A percentile compares a stretch with the other conserved stretches of the same genome.
phyloP scores from a whole-genome alignment of 495 filamentous ascomycete genomes.

The Podospora fimiseda region DNA sequence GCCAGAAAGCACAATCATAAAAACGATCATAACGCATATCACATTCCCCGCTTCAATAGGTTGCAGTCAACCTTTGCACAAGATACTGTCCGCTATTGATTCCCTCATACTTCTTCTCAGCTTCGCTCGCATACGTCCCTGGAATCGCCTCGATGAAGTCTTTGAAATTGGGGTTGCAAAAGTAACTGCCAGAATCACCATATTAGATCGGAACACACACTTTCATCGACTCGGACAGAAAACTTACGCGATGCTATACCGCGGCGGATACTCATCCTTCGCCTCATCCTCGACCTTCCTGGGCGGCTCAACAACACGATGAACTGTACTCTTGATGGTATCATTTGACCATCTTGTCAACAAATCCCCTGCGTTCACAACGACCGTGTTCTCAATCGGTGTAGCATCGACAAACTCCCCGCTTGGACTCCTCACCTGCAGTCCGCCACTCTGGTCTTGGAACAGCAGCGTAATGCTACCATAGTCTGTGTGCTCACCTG shows the following conservation, averaged over 20 bases:
- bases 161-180: constrained; percentile 87
- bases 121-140: constrained; percentile 66
- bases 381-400: constrained; percentile 75
- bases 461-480: constrained; percentile 85
- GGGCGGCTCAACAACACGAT: constrained; percentile 85
- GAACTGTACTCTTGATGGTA: constrained; percentile 78
- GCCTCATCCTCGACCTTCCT: constrained; percentile 18
- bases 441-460: constrained; percentile 73
- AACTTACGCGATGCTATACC: constrained; percentile 64
- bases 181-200: constrained; percentile 51
- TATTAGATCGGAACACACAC: constrained; percentile 6
- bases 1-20: neutral
- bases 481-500: constrained; percentile 85
- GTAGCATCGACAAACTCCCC: constrained; percentile 77
- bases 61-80: constrained; percentile 69
- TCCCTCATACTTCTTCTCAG: constrained; percentile 68
- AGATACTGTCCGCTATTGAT: constrained; percentile 81
- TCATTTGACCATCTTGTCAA: constrained; percentile 88
- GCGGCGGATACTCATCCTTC: constrained; percentile 49
- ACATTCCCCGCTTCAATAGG: constrained; percentile 40
- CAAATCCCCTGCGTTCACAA: constrained; percentile 88
- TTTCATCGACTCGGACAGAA: neutral
- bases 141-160: constrained; percentile 76
- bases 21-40: neutral
- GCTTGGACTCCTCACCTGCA: constrained; percentile 75